Percentiles rank a stretch among this genome's conserved stretches.
phyloP scores from a whole-genome alignment of 306 rosid genomes.

The Dryas octopetala region DNA sequence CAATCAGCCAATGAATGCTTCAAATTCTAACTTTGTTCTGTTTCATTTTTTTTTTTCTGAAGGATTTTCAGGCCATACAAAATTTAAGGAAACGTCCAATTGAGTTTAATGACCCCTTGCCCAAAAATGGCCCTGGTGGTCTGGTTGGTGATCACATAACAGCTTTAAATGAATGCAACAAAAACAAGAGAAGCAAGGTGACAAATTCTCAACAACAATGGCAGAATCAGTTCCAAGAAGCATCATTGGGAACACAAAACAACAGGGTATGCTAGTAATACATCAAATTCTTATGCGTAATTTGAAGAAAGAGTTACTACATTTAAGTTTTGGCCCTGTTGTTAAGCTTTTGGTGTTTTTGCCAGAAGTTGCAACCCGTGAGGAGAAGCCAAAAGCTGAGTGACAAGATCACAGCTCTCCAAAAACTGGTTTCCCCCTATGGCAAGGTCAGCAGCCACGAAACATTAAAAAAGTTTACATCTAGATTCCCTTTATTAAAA shows the following conservation, averaged over 20 bases:
- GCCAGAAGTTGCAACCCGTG: constrained; percentile 33
- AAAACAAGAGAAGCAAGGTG: constrained; percentile 29
- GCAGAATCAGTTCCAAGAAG: constrained; percentile 19
- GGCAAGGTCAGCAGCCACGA: constrained; percentile 53
- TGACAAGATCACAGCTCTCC: constrained; percentile 66
- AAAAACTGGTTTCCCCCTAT: constrained; percentile 79
- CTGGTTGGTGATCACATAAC: constrained; percentile 12
- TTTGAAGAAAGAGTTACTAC: not conserved
- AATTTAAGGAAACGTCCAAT: constrained; percentile 45
- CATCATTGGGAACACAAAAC: constrained; percentile 25
- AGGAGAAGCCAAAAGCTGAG: constrained; percentile 70
- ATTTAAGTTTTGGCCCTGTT: not conserved
- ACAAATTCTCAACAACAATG: constrained; percentile 37
- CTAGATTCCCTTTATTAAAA: not conserved
- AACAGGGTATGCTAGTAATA: constrained; percentile 19
- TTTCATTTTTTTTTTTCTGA: not conserved
- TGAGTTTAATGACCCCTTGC: constrained; percentile 25
- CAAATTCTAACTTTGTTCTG: not conserved
- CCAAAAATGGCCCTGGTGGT: constrained; percentile 5
- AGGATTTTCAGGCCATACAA: constrained; percentile 33
- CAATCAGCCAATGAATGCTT: not conserved
- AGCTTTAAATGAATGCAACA: constrained; percentile 26
- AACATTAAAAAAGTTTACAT: not conserved
- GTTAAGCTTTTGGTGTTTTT: constrained; percentile 6
- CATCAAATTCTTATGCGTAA: too few relatives aligned